Evolutionary conservation across 164 flowering plant genomes (phyloP).

Genomic region (Vitis labrusca): DNA sequence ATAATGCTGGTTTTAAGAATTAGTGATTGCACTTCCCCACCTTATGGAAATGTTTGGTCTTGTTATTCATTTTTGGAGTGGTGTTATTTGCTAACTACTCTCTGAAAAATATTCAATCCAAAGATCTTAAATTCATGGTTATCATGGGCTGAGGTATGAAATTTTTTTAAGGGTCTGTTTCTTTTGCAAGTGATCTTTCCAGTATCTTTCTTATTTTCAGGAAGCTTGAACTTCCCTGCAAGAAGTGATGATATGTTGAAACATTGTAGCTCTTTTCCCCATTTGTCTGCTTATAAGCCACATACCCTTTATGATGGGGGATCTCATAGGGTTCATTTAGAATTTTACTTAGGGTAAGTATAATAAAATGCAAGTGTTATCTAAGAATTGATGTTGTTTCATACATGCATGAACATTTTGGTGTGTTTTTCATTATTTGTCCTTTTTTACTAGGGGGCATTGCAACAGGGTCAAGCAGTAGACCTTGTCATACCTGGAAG

Average conservation of each 20-base stretch:
- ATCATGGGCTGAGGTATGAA: not conserved
- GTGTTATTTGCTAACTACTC: no score
- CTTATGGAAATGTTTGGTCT: not conserved
- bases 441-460: no score
- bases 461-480: not conserved
- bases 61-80: not conserved
- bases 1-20: no score
- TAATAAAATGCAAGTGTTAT: not conserved
- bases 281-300: constrained; percentile 42
- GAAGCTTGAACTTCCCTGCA: constrained; percentile 72
- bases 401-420: not conserved
- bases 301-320: constrained; percentile 34
- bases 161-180: not conserved
- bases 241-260: constrained; percentile 46
- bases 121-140: not conserved
- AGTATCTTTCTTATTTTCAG: constrained; percentile 61
- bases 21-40: no score
- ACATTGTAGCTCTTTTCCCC: constrained; percentile 54
- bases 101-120: not conserved
- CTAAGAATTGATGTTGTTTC: not conserved
- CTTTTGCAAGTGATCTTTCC: constrained; percentile 76
- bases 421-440: not conserved
- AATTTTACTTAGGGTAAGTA: constrained; percentile 78
- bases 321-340: constrained; percentile 67
- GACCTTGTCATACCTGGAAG: no score